phyloP scores from a whole-genome alignment of 768 basidiomycete genomes.

The Boletellus sp. region DNA sequence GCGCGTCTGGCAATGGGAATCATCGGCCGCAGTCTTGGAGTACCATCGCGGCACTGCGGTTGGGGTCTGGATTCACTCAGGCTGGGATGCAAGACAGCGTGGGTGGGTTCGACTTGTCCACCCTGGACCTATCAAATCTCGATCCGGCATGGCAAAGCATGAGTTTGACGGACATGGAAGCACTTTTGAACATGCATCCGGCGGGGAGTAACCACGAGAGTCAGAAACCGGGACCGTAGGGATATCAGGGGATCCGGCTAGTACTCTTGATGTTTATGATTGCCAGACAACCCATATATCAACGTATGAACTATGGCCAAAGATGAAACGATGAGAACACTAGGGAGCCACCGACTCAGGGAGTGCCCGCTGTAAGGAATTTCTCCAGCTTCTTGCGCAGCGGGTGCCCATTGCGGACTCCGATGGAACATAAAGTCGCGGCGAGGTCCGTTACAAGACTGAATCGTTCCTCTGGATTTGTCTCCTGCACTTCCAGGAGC shows the following conservation, averaged over 20 bases:
- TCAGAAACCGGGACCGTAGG: conserved; percentile 22
- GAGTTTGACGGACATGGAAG: conserved; percentile 52
- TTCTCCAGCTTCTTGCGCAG: conserved; percentile 67
- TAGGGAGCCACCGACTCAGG: background rate
- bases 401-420: conserved; percentile 61
- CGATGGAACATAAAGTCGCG: conserved; percentile 46
- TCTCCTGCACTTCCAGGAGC: conserved; percentile 51
- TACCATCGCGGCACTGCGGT: conserved; percentile 35
- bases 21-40: conserved; percentile 14
- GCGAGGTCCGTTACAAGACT: conserved; percentile 50
- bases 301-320: conserved; percentile 1
- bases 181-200: conserved; percentile 45
- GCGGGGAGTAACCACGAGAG: conserved; percentile 20
- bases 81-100: conserved; percentile 18
- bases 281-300: conserved; percentile 1
- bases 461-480: conserved; percentile 44
- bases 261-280: background rate
- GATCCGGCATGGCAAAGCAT: conserved; percentile 41
- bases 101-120: conserved; percentile 46
- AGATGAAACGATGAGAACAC: background rate
- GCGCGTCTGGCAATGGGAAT: conserved; percentile 17
- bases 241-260: background rate
- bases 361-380: conserved; percentile 32
- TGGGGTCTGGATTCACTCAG: conserved; percentile 42
- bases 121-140: conserved; percentile 45